Conservation (phyloP, 257 asterid genomes). For the Solanum bulbocastanum region DNA sequence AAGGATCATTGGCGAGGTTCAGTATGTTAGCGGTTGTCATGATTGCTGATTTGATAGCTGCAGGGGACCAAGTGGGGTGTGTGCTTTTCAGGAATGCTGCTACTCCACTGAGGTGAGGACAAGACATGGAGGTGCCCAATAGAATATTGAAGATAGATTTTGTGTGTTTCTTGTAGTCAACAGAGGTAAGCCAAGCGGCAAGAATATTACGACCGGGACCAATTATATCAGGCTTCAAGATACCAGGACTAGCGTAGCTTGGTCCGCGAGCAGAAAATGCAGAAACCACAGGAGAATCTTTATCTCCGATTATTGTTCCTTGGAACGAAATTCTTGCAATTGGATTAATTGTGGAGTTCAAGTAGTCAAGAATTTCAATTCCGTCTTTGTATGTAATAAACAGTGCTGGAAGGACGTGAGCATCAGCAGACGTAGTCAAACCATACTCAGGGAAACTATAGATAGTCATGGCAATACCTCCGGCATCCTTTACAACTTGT, state of each 20-base stretch:
- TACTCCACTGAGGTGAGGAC: not conserved
- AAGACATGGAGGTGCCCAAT: not conserved
- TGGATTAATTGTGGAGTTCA: not conserved
- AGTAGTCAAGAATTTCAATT: not conserved
- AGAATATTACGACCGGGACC: not conserved
- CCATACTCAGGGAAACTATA: not conserved
- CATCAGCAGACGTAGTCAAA: not conserved
- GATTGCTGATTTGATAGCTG: conserved; percentile 42
- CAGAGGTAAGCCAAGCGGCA: not conserved
- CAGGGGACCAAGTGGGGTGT: conserved; percentile 1
- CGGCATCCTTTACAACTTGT: not conserved
- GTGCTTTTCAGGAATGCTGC: not conserved
- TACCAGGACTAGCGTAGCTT: not conserved
- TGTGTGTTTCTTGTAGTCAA: not conserved
- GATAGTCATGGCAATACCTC: not conserved
- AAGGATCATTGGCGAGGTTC: conserved; percentile 8
- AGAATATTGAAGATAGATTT: not conserved
- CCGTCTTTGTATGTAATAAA: not conserved
- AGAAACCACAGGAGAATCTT: not conserved
- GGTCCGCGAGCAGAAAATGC: not conserved
- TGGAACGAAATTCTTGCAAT: not conserved
- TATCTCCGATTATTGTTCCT: not conserved
- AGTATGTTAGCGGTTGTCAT: conserved; percentile 37
- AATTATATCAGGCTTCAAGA: not conserved
- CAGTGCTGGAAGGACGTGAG: not conserved